Conservation (phyloP, 2,329 filamentous ascomycete species). For the Tolypocladium endophyticum region DNA sequence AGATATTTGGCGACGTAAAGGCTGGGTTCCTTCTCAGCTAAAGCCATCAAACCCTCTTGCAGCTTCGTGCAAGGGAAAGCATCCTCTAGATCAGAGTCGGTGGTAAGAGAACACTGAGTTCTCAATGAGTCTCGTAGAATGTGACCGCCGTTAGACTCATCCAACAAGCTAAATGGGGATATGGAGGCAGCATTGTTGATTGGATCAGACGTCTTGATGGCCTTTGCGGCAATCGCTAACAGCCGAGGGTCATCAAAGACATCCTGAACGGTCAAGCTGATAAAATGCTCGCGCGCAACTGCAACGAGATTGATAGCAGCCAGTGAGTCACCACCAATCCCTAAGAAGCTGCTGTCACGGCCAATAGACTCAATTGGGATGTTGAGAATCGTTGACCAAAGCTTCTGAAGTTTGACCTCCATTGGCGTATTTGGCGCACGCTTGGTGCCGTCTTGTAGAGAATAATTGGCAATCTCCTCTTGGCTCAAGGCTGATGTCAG, state of each 20-base stretch:
- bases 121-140: too few relatives aligned
- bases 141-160: too few relatives aligned
- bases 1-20: neutral
- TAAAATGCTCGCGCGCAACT: neutral
- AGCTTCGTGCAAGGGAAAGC: neutral
- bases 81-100: neutral
- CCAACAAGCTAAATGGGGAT: too few relatives aligned
- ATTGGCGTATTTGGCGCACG: neutral
- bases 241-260: neutral
- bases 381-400: slow-evolving; percentile 8
- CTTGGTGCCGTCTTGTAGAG: too few relatives aligned
- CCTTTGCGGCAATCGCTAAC: neutral
- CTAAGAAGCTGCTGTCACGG: slow-evolving; percentile 8
- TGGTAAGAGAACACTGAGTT: too few relatives aligned
- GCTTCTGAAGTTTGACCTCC: slow-evolving; percentile 5
- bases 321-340: slow-evolving; percentile 12
- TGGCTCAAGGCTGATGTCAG: too few relatives aligned
- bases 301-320: slow-evolving; percentile 8
- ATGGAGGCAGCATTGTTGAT: too few relatives aligned
- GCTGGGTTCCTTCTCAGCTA: neutral
- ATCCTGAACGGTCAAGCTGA: neutral
- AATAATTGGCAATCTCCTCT: too few relatives aligned
- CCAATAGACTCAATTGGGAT: slow-evolving; percentile 4
- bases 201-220: neutral
- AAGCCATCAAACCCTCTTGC: neutral